A percentile compares a stretch with the other conserved stretches of the same genome.
These are phyloP conservation scores for Globisporangium sylvaticum DNA, from an alignment of 352 stramenopile species.

Conservation along the genomic window DNA sequence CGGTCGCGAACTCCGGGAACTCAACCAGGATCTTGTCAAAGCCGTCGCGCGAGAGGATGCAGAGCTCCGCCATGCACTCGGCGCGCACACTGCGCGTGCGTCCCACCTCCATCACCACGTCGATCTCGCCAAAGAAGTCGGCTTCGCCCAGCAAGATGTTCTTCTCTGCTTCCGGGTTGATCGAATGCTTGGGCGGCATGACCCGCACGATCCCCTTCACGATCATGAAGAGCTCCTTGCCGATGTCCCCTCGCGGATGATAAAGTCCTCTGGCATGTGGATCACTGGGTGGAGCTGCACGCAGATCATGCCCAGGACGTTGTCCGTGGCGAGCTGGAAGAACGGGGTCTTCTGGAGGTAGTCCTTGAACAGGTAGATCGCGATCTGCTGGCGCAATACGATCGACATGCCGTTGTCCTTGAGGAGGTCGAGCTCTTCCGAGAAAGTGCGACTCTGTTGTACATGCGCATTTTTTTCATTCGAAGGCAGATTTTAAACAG, in stretches of 20 bases:
- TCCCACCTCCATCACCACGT: constrained; percentile 63
- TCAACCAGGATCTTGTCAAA: constrained; percentile 72
- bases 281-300: constrained; percentile 66
- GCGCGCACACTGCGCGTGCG: constrained; percentile 56
- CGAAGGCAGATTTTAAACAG: background rate
- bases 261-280: constrained; percentile 61
- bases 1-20: constrained; percentile 63
- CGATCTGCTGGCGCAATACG: constrained; percentile 47
- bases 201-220: constrained; percentile 64
- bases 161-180: constrained; percentile 24
- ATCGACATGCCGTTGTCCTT: constrained; percentile 64
- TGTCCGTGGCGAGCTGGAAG: constrained; percentile 59
- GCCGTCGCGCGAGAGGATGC: constrained; percentile 48
- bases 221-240: constrained; percentile 70
- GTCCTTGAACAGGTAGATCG: constrained; percentile 70
- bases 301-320: constrained; percentile 64
- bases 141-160: constrained; percentile 58
- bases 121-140: constrained; percentile 67
- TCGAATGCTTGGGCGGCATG: constrained; percentile 34
- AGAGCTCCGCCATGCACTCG: constrained; percentile 67
- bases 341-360: constrained; percentile 68
- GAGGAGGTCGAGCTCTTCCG: constrained; percentile 51
- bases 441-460: constrained; percentile 49
- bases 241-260: constrained; percentile 63
- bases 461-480: background rate